Base-by-base conservation (phyloP, 768 basidiomycete species). In the Suillus lakei region DNA sequence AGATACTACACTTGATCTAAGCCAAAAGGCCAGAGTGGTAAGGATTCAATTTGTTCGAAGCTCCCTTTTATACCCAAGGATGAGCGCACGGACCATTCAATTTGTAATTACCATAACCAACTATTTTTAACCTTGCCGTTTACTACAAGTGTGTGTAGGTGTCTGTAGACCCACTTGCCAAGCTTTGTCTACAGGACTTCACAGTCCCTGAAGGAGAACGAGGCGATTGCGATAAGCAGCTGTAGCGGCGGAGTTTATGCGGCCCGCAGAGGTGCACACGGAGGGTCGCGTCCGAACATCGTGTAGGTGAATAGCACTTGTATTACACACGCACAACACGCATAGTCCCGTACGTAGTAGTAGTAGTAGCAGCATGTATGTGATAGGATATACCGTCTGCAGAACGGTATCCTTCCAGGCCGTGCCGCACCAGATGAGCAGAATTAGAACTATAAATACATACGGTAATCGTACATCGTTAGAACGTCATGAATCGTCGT, bases 1-100 rank as follows among this genome's bases (percentile, higher is more conserved):
- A 93, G 91, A 92, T 93, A 93, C 91, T 92, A 93, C 91, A 93
- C 91, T 92, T 92, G 91, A 92, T 93, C 91, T 92, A 92, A 93
- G 91, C 91, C 91, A 92, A 91, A 90, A 91, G 91, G 89, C 90
- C 90, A 91, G 90, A 91, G 90, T 91, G 90, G 90, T 90, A 83
- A 88, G 70, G 80, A 74, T 54, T 54, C 65, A 41, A 1, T 0
- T 21, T 0, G 26, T 41, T 0, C 0, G 1, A 9, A 18, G 2
- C 0, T 3, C 16, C 38, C 58, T 59, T 59, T 59, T 59, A 59
- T 59, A 59, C 1, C n/a, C n/a, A n/a, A n/a, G n/a, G n/a, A n/a
- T n/a, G n/a, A 34, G 34, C 34, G 34, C 34, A 34, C 34, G 34
- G 34, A 34, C 34, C 34, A 32, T n/a, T n/a, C n/a, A n/a, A n/a